Conservation (phyloP, 192 early-diverging fungal species). For the Entomortierella parvispora region DNA sequence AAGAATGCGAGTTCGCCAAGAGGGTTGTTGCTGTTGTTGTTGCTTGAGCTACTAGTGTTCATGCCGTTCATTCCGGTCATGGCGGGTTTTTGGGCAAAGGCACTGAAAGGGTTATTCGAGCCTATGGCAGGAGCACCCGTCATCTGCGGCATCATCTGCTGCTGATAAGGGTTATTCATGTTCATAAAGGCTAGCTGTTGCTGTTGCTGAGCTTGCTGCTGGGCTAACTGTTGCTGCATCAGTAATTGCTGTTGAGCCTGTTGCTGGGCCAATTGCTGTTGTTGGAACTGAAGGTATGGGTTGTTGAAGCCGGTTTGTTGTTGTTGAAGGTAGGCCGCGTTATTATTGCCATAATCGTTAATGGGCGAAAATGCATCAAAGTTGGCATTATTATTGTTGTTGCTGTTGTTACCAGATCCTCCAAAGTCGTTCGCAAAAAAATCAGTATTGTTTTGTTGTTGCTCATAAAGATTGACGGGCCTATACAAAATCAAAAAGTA, state of each 20-base stretch:
- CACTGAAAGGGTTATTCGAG: conserved; percentile 52
- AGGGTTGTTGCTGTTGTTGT: conserved; percentile 8
- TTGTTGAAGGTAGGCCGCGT: conserved; percentile 15
- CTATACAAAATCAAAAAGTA: too few species aligned
- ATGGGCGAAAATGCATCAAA: conserved; percentile 35
- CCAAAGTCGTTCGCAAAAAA: conserved; percentile 52
- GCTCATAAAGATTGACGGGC: conserved; percentile 38
- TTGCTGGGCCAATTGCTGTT: conserved; percentile 45
- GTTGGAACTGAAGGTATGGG: conserved; percentile 47
- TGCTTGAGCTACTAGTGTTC: conserved; percentile 1
- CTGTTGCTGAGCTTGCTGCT: conserved; percentile 42
- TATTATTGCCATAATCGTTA: conserved; percentile 19
- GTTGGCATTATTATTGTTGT: conserved; percentile 40
- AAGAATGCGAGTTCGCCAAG: conserved; percentile 28
- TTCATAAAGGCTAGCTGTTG: conserved; percentile 27
- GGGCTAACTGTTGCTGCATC: conserved; percentile 34
- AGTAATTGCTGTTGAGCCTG: conserved; percentile 38
- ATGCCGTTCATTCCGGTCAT: conserved; percentile 1
- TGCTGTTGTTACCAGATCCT: conserved; percentile 43
- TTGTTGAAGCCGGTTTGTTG: conserved; percentile 45
- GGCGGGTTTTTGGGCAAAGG: conserved; percentile 22
- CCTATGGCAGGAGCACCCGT: conserved; percentile 32
- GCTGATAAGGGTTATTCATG: conserved; percentile 45
- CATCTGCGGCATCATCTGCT: conserved; percentile 39
- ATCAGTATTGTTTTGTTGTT: conserved; percentile 35